phyloP scores from a whole-genome alignment of 352 stramenopile species.

The Thalassiosira livingstoniorum region DNA sequence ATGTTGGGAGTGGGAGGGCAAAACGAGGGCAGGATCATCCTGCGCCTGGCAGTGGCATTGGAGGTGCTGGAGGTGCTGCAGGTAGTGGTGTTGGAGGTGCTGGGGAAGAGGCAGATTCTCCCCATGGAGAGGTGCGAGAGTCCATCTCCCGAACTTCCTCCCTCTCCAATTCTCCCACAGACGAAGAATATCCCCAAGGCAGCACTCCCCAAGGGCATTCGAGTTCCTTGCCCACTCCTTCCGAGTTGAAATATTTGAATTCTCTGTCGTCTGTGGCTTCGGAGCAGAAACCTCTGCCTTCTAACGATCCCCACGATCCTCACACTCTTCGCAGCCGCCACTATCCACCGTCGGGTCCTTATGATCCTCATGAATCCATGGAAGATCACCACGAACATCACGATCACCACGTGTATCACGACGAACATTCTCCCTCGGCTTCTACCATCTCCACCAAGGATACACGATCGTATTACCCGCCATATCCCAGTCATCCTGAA shows the following conservation, averaged over 20 bases:
- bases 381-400: not conserved
- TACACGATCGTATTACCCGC: not conserved
- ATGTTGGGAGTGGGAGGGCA: not conserved
- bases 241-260: not conserved
- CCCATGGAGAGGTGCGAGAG: not conserved
- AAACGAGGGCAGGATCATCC: not conserved
- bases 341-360: not conserved
- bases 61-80: not conserved
- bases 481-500: not conserved
- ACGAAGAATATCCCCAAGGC: conserved; percentile 5
- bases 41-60: no score
- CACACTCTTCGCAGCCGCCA: not conserved
- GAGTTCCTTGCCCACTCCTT: not conserved
- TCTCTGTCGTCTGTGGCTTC: not conserved
- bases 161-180: conserved; percentile 42
- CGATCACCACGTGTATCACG: conserved; percentile 7
- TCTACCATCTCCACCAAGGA: conserved; percentile 55
- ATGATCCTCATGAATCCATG: not conserved
- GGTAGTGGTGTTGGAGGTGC: not conserved
- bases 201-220: not conserved
- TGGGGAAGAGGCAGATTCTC: not conserved
- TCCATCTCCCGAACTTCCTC: conserved; percentile 29
- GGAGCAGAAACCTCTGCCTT: not conserved
- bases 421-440: conserved; percentile 49
- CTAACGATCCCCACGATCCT: not conserved